Conservation (phyloP, 208 protist genomes). For the Trichomonas tenax region DNA sequence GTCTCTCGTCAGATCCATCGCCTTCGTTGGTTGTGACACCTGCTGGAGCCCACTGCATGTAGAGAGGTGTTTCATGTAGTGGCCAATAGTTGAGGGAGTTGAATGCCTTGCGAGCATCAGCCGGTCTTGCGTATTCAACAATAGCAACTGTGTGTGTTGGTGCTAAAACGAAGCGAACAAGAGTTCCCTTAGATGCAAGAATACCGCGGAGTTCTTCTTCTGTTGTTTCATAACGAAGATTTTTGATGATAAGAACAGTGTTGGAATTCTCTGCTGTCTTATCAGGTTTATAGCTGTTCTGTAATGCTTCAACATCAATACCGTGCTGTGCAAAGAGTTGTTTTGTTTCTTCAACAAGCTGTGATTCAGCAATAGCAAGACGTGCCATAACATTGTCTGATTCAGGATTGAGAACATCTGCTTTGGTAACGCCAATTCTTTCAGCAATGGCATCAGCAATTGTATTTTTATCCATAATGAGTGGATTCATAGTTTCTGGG, state of each 20-base stretch:
- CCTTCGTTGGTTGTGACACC: neutral
- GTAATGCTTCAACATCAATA: neutral
- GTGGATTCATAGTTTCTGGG: neutral
- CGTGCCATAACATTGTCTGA: neutral
- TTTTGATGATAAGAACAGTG: neutral
- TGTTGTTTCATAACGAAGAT: neutral
- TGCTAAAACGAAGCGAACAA: neutral
- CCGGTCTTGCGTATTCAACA: neutral
- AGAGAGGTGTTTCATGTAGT: neutral
- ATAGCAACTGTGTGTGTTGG: neutral
- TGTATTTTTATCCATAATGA: neutral
- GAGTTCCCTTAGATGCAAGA: neutral
- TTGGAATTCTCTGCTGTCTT: neutral
- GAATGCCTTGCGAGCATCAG: neutral
- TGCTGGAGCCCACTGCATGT: neutral
- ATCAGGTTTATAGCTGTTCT: neutral
- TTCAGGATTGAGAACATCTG: neutral
- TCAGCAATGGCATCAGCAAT: neutral
- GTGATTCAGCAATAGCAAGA: neutral
- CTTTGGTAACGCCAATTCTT: neutral
- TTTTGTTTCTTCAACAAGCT: neutral
- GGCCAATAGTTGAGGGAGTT: neutral
- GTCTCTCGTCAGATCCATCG: neutral
- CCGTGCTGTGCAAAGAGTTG: neutral
- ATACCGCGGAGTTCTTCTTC: neutral